Conservation (phyloP, 2,329 filamentous ascomycete species). For the Scleromitrula shiraiana region DNA sequence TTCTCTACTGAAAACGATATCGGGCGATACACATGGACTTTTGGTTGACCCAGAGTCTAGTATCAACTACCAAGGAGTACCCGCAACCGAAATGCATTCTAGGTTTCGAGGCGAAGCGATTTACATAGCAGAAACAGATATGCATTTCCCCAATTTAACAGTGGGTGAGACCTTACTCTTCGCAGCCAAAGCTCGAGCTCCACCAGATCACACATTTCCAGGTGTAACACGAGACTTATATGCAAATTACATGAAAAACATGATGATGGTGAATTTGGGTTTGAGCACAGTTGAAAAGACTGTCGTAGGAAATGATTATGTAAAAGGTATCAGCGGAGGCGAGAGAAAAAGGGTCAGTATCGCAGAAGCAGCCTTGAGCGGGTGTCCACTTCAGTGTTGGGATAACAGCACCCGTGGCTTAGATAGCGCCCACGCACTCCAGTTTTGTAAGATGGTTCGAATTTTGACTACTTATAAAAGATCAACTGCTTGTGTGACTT, state of each 20-base stretch:
- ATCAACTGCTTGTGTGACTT: conserved; percentile 55
- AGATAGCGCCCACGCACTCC: conserved; percentile 64
- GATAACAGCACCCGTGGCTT: conserved; percentile 70
- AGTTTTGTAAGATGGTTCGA: conserved; percentile 61
- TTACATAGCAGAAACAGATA: conserved; percentile 68
- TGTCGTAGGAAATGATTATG: conserved; percentile 62
- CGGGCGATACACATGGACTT: conserved; percentile 47
- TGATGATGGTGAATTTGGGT: conserved; percentile 64
- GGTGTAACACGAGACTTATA: conserved; percentile 52
- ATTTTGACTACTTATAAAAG: conserved; percentile 55
- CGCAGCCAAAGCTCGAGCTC: conserved; percentile 60
- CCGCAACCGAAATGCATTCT: conserved; percentile 43
- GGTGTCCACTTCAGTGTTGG: conserved; percentile 63
- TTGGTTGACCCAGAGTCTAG: conserved; percentile 40
- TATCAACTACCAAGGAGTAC: conserved; percentile 56
- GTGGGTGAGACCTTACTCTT: conserved; percentile 69
- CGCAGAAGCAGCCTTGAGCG: conserved; percentile 68
- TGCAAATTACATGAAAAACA: conserved; percentile 33
- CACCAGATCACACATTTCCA: conserved; percentile 46
- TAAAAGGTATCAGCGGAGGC: conserved; percentile 69
- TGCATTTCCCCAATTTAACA: conserved; percentile 67
- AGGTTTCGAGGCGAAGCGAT: conserved; percentile 52
- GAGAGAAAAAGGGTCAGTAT: conserved; percentile 76
- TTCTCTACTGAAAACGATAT: conserved; percentile 53
- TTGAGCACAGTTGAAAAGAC: conserved; percentile 64